A percentile compares a stretch with the other conserved stretches of the same genome.
Conservation (phyloP, 352 stramenopile genomes). For the Phytophthora lateralis region DNA sequence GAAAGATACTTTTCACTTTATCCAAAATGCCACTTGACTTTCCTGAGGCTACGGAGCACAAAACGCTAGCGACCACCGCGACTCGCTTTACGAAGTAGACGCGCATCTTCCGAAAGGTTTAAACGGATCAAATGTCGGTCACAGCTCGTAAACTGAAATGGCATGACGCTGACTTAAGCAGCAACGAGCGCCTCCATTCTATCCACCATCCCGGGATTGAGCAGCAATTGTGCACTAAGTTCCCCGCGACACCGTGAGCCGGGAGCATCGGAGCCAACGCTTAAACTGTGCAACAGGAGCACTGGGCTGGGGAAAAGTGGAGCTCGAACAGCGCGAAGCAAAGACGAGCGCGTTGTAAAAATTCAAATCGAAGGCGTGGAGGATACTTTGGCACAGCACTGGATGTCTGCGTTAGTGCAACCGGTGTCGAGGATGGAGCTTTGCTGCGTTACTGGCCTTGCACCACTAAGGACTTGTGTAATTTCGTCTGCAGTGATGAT, state of each 20-base stretch:
- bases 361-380: not conserved
- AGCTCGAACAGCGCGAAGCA: not conserved
- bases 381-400: not conserved
- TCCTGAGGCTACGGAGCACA: constrained; percentile 1
- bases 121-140: not conserved
- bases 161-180: not conserved
- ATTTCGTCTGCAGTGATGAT: not conserved
- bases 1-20: constrained; percentile 19
- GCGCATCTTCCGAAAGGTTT: constrained; percentile 6
- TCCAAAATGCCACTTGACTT: constrained; percentile 19
- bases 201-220: constrained; percentile 11
- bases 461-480: too few relatives aligned
- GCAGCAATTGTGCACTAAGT: not conserved
- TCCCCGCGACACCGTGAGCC: constrained; percentile 10
- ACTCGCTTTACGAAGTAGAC: not conserved
- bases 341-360: not conserved
- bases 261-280: not conserved
- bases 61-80: not conserved
- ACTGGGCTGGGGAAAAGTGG: not conserved
- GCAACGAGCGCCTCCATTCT: not conserved
- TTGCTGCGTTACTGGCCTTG: too few relatives aligned
- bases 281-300: too few relatives aligned
- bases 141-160: constrained; percentile 7
- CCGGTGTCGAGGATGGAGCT: not conserved
- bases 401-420: not conserved